phyloP scores from a whole-genome alignment of 139 green algal genomes.

The Picochlorum sp. region DNA sequence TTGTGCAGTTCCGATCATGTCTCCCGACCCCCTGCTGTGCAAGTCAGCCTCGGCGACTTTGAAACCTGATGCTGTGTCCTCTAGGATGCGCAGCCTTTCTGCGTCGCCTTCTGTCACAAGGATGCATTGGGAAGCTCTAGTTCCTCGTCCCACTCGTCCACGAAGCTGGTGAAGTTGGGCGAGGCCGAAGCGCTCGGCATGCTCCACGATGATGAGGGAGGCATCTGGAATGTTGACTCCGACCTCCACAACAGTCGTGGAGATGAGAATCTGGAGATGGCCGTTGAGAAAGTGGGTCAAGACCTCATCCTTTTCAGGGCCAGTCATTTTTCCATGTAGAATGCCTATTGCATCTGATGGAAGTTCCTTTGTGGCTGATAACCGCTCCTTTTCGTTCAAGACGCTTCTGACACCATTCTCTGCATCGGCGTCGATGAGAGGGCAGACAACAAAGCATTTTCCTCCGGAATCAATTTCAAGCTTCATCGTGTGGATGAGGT shows the following conservation, averaged over 20 bases:
- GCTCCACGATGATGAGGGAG: slow-evolving; percentile 84
- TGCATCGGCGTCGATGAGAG: slow-evolving; percentile 41
- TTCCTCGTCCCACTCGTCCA: slow-evolving; percentile 66
- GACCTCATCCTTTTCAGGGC: slow-evolving; percentile 50
- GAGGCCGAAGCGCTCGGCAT: slow-evolving; percentile 87
- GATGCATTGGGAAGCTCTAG: slow-evolving; percentile 29
- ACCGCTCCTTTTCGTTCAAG: slow-evolving; percentile 29
- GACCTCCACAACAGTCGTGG: slow-evolving; percentile 85
- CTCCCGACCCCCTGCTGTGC: slow-evolving; percentile 48
- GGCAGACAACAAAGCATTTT: slow-evolving; percentile 44
- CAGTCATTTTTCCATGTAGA: slow-evolving; percentile 60
- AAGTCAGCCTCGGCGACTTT: slow-evolving; percentile 75
- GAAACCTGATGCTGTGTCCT: slow-evolving; percentile 57
- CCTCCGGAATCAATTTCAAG: slow-evolving; percentile 46
- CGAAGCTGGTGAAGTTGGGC: slow-evolving; percentile 92
- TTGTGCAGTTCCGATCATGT: slow-evolving; percentile 63
- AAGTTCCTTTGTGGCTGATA: slow-evolving; percentile 37
- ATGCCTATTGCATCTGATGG: slow-evolving; percentile 43
- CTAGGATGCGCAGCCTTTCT: slow-evolving; percentile 41
- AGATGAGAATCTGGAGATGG: slow-evolving; percentile 60
- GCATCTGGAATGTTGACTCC: slow-evolving; percentile 86
- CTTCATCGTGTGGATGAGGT: slow-evolving; percentile 40
- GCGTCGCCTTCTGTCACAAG: slow-evolving; percentile 17
- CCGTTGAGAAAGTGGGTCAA: slow-evolving; percentile 51
- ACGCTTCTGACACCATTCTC: slow-evolving; percentile 13